Base-by-base conservation (phyloP, 345 rosid species). In the Salix koriyanagi region DNA sequence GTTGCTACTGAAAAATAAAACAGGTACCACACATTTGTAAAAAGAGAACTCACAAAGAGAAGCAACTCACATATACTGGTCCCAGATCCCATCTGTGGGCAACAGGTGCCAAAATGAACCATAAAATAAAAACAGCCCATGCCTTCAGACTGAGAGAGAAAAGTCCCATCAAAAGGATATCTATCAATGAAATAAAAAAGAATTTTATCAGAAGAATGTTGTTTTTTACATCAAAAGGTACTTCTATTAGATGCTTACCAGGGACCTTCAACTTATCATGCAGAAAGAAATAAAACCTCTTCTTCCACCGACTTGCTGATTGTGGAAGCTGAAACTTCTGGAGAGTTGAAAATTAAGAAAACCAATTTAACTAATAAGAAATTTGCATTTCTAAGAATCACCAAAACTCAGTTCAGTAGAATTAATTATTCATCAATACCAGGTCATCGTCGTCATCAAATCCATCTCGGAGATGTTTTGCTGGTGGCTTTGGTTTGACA, bases 61-160 rank as follows among this genome's bases (percentile, higher is more conserved):
- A 34, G 36, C 36, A 34, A 34, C 36, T 34, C 36, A 34, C 36
- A 34, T 34, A 34, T 34, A 34, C 36, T 34, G 36, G 97, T 78
- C 98, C 98, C 28, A 94, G 86, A 67, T 91, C 90, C 97, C 90
- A 94, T 71, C 83, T 87, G 80, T 89, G 86, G 69, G 96, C 97
- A 76, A 94, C 75, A 74, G 94, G 98, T 71, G 98, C 97, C 79
- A 94, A 75, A 75, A 82, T 73, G 86, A 94, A 94, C 98, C 97
- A 92, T 77, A 87, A 77, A 79, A 86, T 76, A 65, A 89, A 87
- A 71, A 88, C 76, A 78, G 60, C 77, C 94, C 93, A 94, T 65
- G 73, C 76, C 86, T 90, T 94, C 34, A 87, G 85, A 79, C 91
- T 76, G 70, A 89, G 83, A 70, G 97, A 90, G 87, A 90, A 94